Percentiles rank a stretch among this genome's conserved stretches.
These are phyloP conservation scores for Fusarium liriodendri DNA, from an alignment of 2,329 filamentous ascomycete species.

Conservation along the genomic window DNA sequence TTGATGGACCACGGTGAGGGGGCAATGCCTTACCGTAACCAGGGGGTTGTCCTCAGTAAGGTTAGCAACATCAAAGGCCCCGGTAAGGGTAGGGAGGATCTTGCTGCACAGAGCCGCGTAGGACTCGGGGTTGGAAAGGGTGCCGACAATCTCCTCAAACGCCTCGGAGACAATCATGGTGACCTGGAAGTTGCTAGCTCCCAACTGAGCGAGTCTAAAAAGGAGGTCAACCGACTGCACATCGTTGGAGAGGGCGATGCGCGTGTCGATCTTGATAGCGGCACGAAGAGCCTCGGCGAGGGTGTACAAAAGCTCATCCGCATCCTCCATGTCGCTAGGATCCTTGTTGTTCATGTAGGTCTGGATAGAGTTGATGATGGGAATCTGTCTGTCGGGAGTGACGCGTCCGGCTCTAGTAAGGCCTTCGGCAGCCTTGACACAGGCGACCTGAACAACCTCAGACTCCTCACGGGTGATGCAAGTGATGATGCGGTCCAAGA, in stretches of 20 bases:
- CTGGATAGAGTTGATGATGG: conserved; percentile 71
- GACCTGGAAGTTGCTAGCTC: conserved; percentile 90
- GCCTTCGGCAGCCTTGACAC: conserved; percentile 85
- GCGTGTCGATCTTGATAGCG: conserved; percentile 82
- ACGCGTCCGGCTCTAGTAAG: conserved; percentile 67
- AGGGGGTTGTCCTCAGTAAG: conserved; percentile 87
- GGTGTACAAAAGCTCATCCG: conserved; percentile 91
- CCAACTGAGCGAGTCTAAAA: conserved; percentile 89
- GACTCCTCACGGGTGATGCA: conserved; percentile 80
- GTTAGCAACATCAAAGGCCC: conserved; percentile 88
- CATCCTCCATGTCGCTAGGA: conserved; percentile 83
- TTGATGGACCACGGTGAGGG: neutral
- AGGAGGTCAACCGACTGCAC: conserved; percentile 83
- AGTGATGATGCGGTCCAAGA: conserved; percentile 79
- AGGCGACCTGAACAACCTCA: conserved; percentile 92
- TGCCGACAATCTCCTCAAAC: conserved; percentile 86
- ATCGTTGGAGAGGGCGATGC: conserved; percentile 77
- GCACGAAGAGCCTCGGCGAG: conserved; percentile 88
- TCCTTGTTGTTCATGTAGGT: conserved; percentile 85
- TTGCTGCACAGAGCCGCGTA: conserved; percentile 86
- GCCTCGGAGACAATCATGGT: conserved; percentile 88
- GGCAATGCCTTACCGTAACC: conserved; percentile 68
- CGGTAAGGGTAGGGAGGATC: conserved; percentile 87
- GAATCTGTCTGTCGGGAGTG: conserved; percentile 66
- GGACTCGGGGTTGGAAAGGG: conserved; percentile 73